Evolutionary conservation across 2,329 filamentous ascomycete species (phyloP).

Genomic region (Penicillium sp.): DNA sequence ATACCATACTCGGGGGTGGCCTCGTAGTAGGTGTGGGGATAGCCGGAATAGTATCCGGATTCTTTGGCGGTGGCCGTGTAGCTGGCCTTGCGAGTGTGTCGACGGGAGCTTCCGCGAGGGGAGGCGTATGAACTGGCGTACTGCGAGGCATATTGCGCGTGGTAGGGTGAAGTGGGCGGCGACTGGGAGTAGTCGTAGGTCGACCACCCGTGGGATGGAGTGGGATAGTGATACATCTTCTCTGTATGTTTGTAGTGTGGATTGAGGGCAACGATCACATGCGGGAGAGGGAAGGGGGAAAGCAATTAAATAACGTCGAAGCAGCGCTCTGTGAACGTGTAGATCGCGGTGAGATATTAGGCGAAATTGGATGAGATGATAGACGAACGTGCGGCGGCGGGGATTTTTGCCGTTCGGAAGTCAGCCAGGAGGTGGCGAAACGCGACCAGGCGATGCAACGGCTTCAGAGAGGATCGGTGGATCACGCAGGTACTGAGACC

Average conservation of each 20-base stretch:
- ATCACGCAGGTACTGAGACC: slow-evolving; percentile 12
- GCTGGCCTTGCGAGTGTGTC: slow-evolving; percentile 54
- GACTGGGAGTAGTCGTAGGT: slow-evolving; percentile 45
- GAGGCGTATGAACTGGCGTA: slow-evolving; percentile 46
- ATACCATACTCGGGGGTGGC: slow-evolving; percentile 45
- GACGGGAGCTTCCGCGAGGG: slow-evolving; percentile 40
- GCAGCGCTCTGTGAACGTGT: too few relatives aligned
- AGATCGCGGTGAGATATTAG: neutral
- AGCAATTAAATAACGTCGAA: too few relatives aligned
- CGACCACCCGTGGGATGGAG: slow-evolving; percentile 45
- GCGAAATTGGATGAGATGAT: neutral
- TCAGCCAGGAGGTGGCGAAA: slow-evolving; percentile 1
- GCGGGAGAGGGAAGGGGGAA: slow-evolving; percentile 4
- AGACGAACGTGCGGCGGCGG: neutral
- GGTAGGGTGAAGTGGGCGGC: slow-evolving; percentile 48
- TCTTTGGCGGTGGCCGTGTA: slow-evolving; percentile 44
- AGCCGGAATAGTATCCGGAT: slow-evolving; percentile 41
- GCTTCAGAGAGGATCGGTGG: neutral
- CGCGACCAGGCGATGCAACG: neutral
- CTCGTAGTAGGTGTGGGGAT: slow-evolving; percentile 44
- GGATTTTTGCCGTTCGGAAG: neutral
- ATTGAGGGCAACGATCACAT: slow-evolving; percentile 24
- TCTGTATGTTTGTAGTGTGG: neutral
- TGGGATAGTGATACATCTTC: slow-evolving; percentile 45
- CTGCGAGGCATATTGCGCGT: slow-evolving; percentile 50